Base-by-base conservation (phyloP, 441 rosid genomes). In the Erodium chrysanthum region DNA sequence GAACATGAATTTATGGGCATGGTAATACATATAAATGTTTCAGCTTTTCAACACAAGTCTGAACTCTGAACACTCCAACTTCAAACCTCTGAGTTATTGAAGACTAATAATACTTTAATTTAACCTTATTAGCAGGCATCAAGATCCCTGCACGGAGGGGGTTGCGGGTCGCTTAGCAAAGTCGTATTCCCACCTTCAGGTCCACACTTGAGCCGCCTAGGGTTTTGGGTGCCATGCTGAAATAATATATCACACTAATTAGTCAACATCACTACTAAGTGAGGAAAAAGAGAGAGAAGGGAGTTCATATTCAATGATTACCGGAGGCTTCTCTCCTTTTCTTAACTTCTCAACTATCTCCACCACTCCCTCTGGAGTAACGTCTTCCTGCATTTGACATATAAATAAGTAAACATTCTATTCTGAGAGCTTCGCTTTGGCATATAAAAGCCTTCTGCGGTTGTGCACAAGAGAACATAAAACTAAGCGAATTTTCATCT, bases 161-260 rank as follows among this genome's bases (percentile, higher is more conserved):
- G 90, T 75, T 82, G 86, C 0, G 98, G 98, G 72, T 95, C 98
- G 0, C 84, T 72, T 0, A 84, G 85, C 77, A 95, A 75, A 67
- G 89, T 90, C 7, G 78, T 90, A 73, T 90, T 90, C 68, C 99
- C 99, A 73, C 99, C 99, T 80, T 87, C 98, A 65, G 99, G 99
- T 71, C 97, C 99, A 35, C 83, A 42, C 78, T 22, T 95, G 15
- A 84, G 78, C 64, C 99, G 95, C 42, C 90, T 81, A 0, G 97
- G 88, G 70, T 95, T 92, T 75, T 95, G 98, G 56, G 99, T 95
- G 73, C 99, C 99, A 67, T 74, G 95, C 99, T 95, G 86, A 58
- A 58, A 70, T 7, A 20, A 74, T 59, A 70, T 20, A 59, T 21
- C 58, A 66, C 31, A 67, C 22, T 66, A 44, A n/a, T n/a, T n/a